Conservation (phyloP, 75 land plant genomes). For the Selaginella tamariscina region DNA sequence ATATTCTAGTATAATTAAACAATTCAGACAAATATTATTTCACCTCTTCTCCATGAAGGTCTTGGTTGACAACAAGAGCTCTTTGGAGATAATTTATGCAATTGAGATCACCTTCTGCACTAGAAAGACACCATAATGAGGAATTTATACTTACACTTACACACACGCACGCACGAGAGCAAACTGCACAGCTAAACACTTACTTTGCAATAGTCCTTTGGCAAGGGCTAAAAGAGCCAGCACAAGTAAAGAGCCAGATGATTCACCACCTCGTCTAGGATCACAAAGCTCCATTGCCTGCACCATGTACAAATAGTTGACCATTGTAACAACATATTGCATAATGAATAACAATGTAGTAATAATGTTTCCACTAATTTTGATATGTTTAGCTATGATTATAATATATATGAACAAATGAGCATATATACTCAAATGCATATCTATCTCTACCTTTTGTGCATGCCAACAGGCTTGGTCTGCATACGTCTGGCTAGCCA, state of each 20-base stretch:
- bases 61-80: conserved; percentile 20
- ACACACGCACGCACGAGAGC: not conserved
- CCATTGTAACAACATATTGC: no score
- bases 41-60: conserved; percentile 13
- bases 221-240: conserved; percentile 13
- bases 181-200: not conserved
- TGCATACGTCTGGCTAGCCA: conserved; percentile 17
- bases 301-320: not conserved
- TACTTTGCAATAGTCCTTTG: conserved; percentile 19
- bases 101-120: conserved; percentile 18
- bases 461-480: conserved; percentile 24
- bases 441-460: conserved; percentile 15
- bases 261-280: not conserved
- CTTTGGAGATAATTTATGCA: conserved; percentile 18
- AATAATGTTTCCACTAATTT: no score
- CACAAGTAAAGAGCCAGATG: conserved; percentile 12
- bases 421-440: no score
- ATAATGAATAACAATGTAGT: no score
- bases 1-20: not conserved
- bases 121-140: not conserved
- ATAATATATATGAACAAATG: not conserved
- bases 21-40: not conserved
- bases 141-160: not conserved
- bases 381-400: no score
- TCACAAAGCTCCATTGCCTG: conserved; percentile 23